Conservation (phyloP, 345 rosid species). For the Eucalyptus tenuipes region DNA sequence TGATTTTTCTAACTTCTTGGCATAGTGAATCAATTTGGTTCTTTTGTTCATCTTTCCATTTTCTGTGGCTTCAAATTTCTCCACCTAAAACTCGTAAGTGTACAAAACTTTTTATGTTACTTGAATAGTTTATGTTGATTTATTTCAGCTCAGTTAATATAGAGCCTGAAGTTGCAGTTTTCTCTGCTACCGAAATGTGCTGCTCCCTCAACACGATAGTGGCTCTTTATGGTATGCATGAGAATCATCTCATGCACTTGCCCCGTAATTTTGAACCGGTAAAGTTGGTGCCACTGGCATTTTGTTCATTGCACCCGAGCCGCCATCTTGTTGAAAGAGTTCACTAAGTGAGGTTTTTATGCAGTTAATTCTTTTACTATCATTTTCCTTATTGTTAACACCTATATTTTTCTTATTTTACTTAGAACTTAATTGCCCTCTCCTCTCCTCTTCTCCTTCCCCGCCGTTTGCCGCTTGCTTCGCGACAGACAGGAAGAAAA, state of each 20-base stretch:
- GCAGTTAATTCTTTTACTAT: neutral
- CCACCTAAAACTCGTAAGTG: too few relatives aligned
- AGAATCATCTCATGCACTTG: neutral
- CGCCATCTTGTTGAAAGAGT: neutral
- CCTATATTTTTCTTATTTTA: too few relatives aligned
- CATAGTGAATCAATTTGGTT: too few relatives aligned
- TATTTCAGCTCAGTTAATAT: neutral
- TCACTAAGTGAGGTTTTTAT: neutral
- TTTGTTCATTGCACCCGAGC: too few relatives aligned
- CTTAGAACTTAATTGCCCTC: too few relatives aligned
- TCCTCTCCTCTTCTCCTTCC: too few relatives aligned
- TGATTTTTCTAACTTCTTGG: too few relatives aligned
- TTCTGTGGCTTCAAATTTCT: too few relatives aligned
- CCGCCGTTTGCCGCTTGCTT: rapidly evolving
- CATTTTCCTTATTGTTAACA: neutral
- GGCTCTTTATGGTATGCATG: neutral
- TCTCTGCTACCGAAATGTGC: conserved; percentile 58
- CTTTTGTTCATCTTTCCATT: too few relatives aligned
- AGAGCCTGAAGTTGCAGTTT: conserved; percentile 40
- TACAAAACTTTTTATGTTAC: too few relatives aligned
- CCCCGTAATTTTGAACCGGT: rapidly evolving
- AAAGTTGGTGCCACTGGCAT: neutral
- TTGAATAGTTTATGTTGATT: neutral
- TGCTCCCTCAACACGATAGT: neutral
- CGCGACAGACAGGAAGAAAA: too few relatives aligned